Evolutionary conservation across 106 monocot species (phyloP), one percentile per base, ranked within the genome.

Genomic region (Dendrobium catenatum): DNA sequence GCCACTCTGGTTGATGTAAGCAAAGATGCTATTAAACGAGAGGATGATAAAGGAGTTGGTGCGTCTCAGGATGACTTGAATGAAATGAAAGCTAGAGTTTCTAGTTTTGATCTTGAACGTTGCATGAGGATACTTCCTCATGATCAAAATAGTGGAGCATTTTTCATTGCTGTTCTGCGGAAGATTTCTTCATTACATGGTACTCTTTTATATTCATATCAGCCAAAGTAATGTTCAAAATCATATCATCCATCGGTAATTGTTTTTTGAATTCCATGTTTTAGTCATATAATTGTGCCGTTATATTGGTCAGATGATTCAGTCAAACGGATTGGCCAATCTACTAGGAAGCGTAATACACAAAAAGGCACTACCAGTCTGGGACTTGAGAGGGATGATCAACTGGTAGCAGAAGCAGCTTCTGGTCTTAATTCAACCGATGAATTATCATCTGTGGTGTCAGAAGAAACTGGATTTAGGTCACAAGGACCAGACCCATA

Each of bases 41-140:
- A 66, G 58, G 86, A 91, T 84, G 61, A 26, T 75, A 43, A 79
- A 16, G 37, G 61, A 9, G 37, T 41, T 77, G 59, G 59, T 85
- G 33, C 55, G 16, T 78, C 73, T 55, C 56, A 19, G 33, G 77
- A 75, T 40, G 78, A 78, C 37, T 0, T 46, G 44, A 54, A 3
- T 72, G 67, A 55, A 76, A 74, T 27, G 49, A 78, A 83, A 77
- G 81, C 76, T 48, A 86, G 89, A 85, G 43, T 84, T 58, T 90
- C 91, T 47, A 73, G 37, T 64, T 82, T 86, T 80, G 93, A 90
- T 16, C 90, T 99, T 68, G 90, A 91, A 33, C 86, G 85, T 27
- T 99, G 99, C 86, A 90, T 99, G 86, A 88, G 99, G 87, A 95
- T 99, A 81, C 78, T 95, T 81, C 99, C 99, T 70, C 93, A 95